phyloP scores from a whole-genome alignment of 1,284 basidiomycete species.

The Ustilago shanxiensis region DNA sequence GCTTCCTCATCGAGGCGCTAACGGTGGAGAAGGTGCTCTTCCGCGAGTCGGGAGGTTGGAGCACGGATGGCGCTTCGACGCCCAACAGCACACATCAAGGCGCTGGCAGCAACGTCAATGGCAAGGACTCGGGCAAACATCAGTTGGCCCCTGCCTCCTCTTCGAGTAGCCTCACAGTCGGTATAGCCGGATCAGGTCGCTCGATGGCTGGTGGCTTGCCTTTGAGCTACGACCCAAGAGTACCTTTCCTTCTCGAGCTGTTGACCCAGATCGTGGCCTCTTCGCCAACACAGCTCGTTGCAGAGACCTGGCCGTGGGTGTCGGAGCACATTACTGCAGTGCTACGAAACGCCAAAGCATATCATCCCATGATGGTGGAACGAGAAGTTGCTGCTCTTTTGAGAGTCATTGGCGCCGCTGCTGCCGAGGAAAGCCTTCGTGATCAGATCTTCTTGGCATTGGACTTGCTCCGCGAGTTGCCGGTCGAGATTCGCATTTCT shows the following conservation, averaged over 20 bases:
- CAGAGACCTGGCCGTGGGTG: constrained; percentile 90
- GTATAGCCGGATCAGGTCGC: constrained; percentile 27
- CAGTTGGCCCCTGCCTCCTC: constrained; percentile 27
- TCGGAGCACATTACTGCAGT: constrained; percentile 90
- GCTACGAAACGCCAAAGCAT: constrained; percentile 81
- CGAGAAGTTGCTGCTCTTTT: constrained; percentile 82
- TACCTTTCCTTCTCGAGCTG: constrained; percentile 91
- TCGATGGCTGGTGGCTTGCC: constrained; percentile 45
- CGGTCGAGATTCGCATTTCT: constrained; percentile 81
- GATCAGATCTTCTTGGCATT: constrained; percentile 95
- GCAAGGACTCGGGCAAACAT: constrained; percentile 65
- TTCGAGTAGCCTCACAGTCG: constrained; percentile 23
- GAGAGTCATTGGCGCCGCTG: constrained; percentile 44
- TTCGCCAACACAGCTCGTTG: constrained; percentile 78
- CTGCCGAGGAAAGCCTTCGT: constrained; percentile 73
- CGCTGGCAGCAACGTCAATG: constrained; percentile 1
- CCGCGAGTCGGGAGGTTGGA: constrained; percentile 27
- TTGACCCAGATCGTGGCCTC: constrained; percentile 84
- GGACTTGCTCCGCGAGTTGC: constrained; percentile 86
- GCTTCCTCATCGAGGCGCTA: constrained; percentile 86
- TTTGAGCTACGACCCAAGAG: constrained; percentile 91
- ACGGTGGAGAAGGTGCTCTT: constrained; percentile 77
- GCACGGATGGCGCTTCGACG: constrained; percentile 61
- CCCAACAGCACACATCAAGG: constrained; percentile 42
- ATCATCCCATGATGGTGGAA: constrained; percentile 91